phyloP scores from a whole-genome alignment of 2,329 filamentous ascomycete genomes.

The Aspergillus puulaauensis region DNA sequence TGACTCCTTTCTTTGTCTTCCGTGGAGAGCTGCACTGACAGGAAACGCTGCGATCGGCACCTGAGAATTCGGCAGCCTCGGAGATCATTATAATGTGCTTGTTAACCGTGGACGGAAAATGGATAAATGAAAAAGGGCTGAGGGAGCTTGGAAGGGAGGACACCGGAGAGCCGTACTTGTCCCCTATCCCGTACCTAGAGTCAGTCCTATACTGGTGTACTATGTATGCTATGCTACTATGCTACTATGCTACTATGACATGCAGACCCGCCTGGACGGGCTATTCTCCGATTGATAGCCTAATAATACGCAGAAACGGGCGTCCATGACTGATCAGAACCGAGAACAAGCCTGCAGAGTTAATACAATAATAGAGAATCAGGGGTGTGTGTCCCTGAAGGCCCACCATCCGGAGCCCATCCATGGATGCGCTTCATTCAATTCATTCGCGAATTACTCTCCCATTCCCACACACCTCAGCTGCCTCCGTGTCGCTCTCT shows the following conservation, averaged over 20 bases:
- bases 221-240: neutral
- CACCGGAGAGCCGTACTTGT: neutral
- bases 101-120: neutral
- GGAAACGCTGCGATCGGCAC: neutral
- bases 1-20: neutral
- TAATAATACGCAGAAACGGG: too few species aligned
- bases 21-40: neutral
- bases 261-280: too few species aligned
- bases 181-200: too few species aligned
- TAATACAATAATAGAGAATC: neutral
- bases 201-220: neutral
- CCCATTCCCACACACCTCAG: neutral
- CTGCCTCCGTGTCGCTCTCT: neutral
- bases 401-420: neutral
- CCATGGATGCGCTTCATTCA: neutral
- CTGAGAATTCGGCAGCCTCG: neutral
- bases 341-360: too few species aligned
- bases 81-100: conserved; percentile 2
- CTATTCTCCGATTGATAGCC: too few species aligned
- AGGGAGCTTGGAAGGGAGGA: too few species aligned
- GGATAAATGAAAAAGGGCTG: too few species aligned
- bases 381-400: neutral
- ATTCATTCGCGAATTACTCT: neutral
- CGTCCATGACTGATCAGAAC: too few species aligned
- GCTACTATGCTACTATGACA: too few species aligned